phyloP scores from a whole-genome alignment of 805 yeast species.

The Monosporozyma solicola region DNA sequence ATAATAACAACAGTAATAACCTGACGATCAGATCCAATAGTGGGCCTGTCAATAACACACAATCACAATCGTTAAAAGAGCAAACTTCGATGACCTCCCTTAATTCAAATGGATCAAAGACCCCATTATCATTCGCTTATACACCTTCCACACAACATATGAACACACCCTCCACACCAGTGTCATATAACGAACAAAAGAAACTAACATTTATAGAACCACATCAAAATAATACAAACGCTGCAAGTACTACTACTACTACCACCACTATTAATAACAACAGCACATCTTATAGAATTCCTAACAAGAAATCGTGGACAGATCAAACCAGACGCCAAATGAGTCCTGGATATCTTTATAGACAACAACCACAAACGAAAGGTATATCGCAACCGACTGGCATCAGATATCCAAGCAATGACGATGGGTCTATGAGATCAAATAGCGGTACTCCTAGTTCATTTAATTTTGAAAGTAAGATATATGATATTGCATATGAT shows the following conservation, averaged over 20 bases:
- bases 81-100: conserved; percentile 22
- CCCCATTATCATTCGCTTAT: conserved; percentile 20
- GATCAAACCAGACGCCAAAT: conserved; percentile 9
- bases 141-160: conserved; percentile 18
- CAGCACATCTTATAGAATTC: background rate
- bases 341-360: conserved; percentile 10
- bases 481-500: conserved; percentile 29
- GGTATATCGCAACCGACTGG: background rate
- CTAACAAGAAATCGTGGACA: conserved; percentile 3
- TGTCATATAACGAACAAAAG: conserved; percentile 7
- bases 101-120: conserved; percentile 19
- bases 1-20: background rate
- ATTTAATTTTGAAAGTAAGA: conserved; percentile 32
- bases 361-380: conserved; percentile 4
- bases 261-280: background rate
- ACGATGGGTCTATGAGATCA: conserved; percentile 5
- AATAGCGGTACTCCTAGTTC: conserved; percentile 8
- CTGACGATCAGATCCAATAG: conserved; percentile 1
- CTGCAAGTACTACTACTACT: background rate
- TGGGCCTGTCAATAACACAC: conserved; percentile 4
- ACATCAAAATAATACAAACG: conserved; percentile 2
- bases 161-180: conserved; percentile 20
- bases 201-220: conserved; percentile 6
- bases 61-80: conserved; percentile 19
- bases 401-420: background rate